Conservation (phyloP, 257 asterid species). For the Solanum pimpinellifolium region DNA sequence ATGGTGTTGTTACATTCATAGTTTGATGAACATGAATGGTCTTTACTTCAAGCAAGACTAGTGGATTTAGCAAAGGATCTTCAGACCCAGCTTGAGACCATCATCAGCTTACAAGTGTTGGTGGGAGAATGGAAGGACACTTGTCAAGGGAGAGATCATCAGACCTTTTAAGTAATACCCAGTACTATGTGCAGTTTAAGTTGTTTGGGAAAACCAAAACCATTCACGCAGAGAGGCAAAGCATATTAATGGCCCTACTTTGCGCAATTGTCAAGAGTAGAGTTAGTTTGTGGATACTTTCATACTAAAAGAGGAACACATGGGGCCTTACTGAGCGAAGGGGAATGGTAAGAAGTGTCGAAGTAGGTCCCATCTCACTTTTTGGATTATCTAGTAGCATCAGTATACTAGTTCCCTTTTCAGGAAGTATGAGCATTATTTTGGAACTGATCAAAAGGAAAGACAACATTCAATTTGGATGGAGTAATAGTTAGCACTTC, state of each 20-base stretch:
- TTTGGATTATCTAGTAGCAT: background rate
- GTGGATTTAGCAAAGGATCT: background rate
- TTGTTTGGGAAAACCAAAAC: background rate
- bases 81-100: background rate
- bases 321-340: background rate
- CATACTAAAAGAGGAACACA: background rate
- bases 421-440: background rate
- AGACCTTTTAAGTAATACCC: background rate
- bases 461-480: background rate
- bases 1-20: background rate
- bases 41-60: background rate
- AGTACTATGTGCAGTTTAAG: background rate
- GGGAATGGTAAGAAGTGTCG: background rate
- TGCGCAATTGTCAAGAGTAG: background rate
- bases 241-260: background rate
- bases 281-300: background rate
- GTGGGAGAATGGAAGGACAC: background rate
- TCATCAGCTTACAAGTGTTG: background rate
- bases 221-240: background rate
- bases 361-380: background rate
- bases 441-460: background rate
- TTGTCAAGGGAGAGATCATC: background rate
- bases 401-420: background rate
- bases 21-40: background rate
- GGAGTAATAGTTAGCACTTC: background rate